These are phyloP conservation scores for Aspergillus eucalypticola DNA, from an alignment of 2,329 filamentous ascomycete species.

Conservation along the genomic window DNA sequence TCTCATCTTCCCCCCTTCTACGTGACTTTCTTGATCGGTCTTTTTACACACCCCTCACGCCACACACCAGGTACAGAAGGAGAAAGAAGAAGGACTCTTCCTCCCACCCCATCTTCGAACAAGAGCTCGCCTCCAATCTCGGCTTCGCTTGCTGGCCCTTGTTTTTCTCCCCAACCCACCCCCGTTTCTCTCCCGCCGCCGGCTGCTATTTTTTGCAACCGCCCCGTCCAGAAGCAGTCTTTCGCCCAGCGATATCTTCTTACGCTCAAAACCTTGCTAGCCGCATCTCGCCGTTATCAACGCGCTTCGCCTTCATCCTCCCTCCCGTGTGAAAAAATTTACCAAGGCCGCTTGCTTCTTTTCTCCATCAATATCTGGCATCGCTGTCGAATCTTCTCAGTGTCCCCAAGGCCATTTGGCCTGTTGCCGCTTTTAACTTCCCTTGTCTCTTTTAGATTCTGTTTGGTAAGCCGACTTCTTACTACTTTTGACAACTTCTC, in stretches of 20 bases:
- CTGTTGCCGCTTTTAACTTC: conserved; percentile 25
- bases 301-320: conserved; percentile 18
- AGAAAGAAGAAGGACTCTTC: too few species aligned
- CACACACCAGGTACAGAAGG: background rate
- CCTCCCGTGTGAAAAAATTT: conserved; percentile 11
- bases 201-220: conserved; percentile 11
- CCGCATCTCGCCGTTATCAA: conserved; percentile 21
- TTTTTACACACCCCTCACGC: background rate
- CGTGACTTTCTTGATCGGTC: conserved; percentile 3
- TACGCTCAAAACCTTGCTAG: conserved; percentile 18
- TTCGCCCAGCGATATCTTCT: conserved; percentile 8
- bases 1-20: conserved; percentile 5
- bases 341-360: conserved; percentile 19
- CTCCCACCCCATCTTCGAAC: too few species aligned
- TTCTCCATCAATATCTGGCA: conserved; percentile 23
- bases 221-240: conserved; percentile 10
- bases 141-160: too few species aligned
- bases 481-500: background rate
- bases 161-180: background rate
- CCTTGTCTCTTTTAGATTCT: conserved; percentile 28
- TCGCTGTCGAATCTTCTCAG: conserved; percentile 27
- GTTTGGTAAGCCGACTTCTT: conserved; percentile 29
- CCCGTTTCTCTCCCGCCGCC: conserved; percentile 3
- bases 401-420: conserved; percentile 32
- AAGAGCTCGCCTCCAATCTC: too few species aligned